phyloP scores from a whole-genome alignment of 495 filamentous ascomycete species.

The Hyaloscypha finlandica region DNA sequence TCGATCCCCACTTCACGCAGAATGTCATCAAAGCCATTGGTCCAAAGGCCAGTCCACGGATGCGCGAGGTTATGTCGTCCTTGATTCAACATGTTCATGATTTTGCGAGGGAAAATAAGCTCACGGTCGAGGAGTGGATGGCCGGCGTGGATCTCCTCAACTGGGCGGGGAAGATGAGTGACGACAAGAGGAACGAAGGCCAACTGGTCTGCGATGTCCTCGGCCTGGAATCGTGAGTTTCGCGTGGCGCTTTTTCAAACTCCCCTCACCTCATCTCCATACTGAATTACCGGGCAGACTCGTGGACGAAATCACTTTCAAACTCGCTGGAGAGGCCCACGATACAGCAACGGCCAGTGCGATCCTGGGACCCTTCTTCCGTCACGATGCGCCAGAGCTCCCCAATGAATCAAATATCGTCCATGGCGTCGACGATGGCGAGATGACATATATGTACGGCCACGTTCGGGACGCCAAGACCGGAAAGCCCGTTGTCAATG shows the following conservation, averaged over 20 bases:
- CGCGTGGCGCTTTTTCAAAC: background rate
- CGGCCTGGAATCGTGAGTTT: slow-evolving; percentile 71
- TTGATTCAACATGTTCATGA: slow-evolving; percentile 66
- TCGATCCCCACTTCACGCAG: slow-evolving; percentile 66
- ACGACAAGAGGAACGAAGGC: slow-evolving; percentile 68
- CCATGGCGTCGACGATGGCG: slow-evolving; percentile 58
- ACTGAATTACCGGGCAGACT: slow-evolving; percentile 45
- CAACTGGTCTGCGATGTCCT: slow-evolving; percentile 79
- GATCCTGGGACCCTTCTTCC: slow-evolving; percentile 88
- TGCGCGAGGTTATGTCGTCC: slow-evolving; percentile 53
- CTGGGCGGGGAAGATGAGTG: slow-evolving; percentile 56
- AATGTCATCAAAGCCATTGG: slow-evolving; percentile 67
- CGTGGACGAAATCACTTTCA: slow-evolving; percentile 84
- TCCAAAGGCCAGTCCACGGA: slow-evolving; percentile 58
- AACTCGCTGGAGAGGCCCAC: slow-evolving; percentile 68
- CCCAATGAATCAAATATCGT: slow-evolving; percentile 71
- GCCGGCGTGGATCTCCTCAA: slow-evolving; percentile 63
- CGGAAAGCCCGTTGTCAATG: slow-evolving; percentile 65
- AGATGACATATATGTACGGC: slow-evolving; percentile 75
- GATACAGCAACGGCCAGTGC: slow-evolving; percentile 73
- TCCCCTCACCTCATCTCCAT: background rate
- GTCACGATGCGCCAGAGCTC: slow-evolving; percentile 77
- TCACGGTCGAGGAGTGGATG: slow-evolving; percentile 69
- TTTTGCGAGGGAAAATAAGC: slow-evolving; percentile 67
- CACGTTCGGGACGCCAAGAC: slow-evolving; percentile 70